Evolutionary conservation across 164 flowering plant species (phyloP).

Genomic region (grape (Vitis vinifera)): ASM3070453v1 NC_081816.1:22945501-22946000

Average conservation of each 20-base stretch:
- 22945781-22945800: constrained; percentile 56
- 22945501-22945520: constrained; percentile 42
- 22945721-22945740: constrained; percentile 57
- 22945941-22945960: no score
- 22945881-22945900: constrained; percentile 79
- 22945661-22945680: background rate
- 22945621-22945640: no score
- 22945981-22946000: no score
- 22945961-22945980: no score
- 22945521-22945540: constrained; percentile 67
- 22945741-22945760: constrained; percentile 65
- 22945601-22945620: background rate
- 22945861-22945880: constrained; percentile 80
- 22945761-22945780: constrained; percentile 56
- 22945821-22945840: background rate
- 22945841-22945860: background rate
- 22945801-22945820: background rate
- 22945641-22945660: background rate
- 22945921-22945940: constrained; percentile 50
- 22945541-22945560: constrained; percentile 92
- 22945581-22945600: no score
- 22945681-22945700: no score
- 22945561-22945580: constrained; percentile 40
- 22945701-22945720: no score
- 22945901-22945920: constrained; percentile 77